Base-by-base conservation (phyloP, 805 yeast genomes). In the Pichia heedii region DNA sequence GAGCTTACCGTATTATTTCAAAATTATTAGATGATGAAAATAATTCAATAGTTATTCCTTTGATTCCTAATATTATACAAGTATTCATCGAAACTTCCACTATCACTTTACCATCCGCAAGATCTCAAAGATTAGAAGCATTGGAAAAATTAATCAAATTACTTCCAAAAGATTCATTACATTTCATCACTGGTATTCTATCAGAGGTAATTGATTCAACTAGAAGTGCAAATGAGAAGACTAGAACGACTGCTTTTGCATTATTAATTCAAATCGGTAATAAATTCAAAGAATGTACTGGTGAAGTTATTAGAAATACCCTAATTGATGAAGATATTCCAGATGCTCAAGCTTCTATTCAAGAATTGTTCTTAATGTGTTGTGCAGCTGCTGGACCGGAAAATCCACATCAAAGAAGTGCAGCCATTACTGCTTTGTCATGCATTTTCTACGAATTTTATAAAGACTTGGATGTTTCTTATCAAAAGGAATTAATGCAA, bases 311-410 rank as follows among this genome's bases (percentile, higher is more conserved):
- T 37, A 72, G 73, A 43, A 81, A 84, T 56, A 66, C 79, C 16
- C 66, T 72, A 52, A 78, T 84, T 46, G 88, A 76, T 38, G 64
- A 69, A 7, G 73, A 67, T 7, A 73, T 79, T 24, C 82, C 84
- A n/a, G 75, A 75, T 47, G 68, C 80, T 10, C 69, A 70, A 41
- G 93, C 95, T 9, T 71, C 78, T 18, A 70, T 89, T 44, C 74
- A 79, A 37, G 96, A 89, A 63, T 89, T 72, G 59, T 86, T 90
- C 68, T 87, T 94, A 26, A 86, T 93, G 82, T 82, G 90, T 26
- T 77, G 90, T 62, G 98, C 97, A 24, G 99, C 98, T 68, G 70
- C 94, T 52, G 96, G 93, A 32, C 96, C 96, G 45, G 81, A 84
- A 51, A 76, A 93, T 26, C 90, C 94, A 30, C 95, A 90, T 66